phyloP scores from a whole-genome alignment of 768 basidiomycete genomes.

The Royoungia palumana region DNA sequence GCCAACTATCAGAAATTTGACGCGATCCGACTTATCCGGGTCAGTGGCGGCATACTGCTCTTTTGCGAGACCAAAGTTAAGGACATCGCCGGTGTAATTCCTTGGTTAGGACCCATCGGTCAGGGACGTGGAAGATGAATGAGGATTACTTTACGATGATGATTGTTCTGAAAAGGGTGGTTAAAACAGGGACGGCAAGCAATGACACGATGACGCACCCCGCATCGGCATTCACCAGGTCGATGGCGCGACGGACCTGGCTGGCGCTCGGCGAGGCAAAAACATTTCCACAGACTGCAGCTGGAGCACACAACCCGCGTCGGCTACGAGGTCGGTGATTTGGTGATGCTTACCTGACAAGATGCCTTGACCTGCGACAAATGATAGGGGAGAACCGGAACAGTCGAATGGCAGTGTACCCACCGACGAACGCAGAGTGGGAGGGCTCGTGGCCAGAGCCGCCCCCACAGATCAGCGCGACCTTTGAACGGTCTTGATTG shows the following conservation, averaged over 20 bases:
- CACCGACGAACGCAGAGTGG: constrained; percentile 87
- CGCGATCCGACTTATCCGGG: constrained; percentile 60
- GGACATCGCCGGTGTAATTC: constrained; percentile 87
- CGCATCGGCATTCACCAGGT: constrained; percentile 66
- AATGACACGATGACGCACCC: constrained; percentile 45
- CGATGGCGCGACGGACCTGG: constrained; percentile 80
- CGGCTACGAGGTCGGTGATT: not conserved
- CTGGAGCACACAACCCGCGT: constrained; percentile 23
- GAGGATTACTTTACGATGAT: constrained; percentile 73
- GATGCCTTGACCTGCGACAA: constrained; percentile 62
- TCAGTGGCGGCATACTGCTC: constrained; percentile 75
- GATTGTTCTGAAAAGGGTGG: constrained; percentile 49
- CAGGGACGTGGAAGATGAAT: not conserved
- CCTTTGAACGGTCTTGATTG: constrained; percentile 57
- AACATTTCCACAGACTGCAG: constrained; percentile 83
- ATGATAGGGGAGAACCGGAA: not conserved
- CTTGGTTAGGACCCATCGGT: constrained; percentile 33
- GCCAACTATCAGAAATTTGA: constrained; percentile 79
- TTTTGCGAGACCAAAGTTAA: constrained; percentile 88
- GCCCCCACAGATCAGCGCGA: constrained; percentile 78
- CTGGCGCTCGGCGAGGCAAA: constrained; percentile 88
- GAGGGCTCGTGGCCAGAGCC: constrained; percentile 91
- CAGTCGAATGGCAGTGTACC: constrained; percentile 12
- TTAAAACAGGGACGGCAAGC: not conserved
- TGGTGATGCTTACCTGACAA: constrained; percentile 52